Evolutionary conservation across 2,329 filamentous ascomycete species (phyloP).

Genomic region (Pseudogymnoascus sp.): DNA sequence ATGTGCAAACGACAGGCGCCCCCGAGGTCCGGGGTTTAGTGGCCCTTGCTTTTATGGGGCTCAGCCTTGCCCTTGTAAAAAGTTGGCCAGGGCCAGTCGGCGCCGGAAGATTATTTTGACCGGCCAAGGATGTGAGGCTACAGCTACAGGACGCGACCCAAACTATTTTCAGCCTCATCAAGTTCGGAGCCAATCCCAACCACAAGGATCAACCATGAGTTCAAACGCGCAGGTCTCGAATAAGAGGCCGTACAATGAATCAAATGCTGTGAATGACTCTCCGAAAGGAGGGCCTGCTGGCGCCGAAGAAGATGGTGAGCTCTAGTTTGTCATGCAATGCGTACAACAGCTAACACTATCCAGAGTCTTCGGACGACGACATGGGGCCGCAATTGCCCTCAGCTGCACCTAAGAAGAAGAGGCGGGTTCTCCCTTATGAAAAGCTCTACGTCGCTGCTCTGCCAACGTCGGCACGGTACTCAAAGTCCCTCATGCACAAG

Average conservation of each 20-base stretch:
- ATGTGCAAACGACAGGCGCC: constrained; percentile 1
- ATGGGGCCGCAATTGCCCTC: constrained; percentile 89
- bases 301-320: not conserved
- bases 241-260: constrained; percentile 3
- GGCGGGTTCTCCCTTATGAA: constrained; percentile 83
- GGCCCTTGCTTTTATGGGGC: not conserved
- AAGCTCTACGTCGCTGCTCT: constrained; percentile 90
- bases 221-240: constrained; percentile 1
- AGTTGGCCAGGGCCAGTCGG: not conserved
- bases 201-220: not conserved
- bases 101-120: not conserved
- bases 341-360: not conserved
- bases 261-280: not conserved
- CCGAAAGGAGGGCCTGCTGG: not conserved
- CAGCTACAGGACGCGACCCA: not conserved
- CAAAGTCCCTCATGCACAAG: constrained; percentile 96
- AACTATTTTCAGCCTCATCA: constrained; percentile 6
- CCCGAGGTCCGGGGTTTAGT: constrained; percentile 1
- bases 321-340: not conserved
- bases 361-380: constrained; percentile 71
- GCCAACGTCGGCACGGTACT: constrained; percentile 74
- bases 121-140: not conserved
- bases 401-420: constrained; percentile 78
- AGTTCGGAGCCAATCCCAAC: not conserved
- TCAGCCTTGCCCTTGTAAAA: not conserved